These are phyloP conservation scores for Metschnikowia lunata DNA, from an alignment of 805 yeast species.

Conservation along the genomic window DNA sequence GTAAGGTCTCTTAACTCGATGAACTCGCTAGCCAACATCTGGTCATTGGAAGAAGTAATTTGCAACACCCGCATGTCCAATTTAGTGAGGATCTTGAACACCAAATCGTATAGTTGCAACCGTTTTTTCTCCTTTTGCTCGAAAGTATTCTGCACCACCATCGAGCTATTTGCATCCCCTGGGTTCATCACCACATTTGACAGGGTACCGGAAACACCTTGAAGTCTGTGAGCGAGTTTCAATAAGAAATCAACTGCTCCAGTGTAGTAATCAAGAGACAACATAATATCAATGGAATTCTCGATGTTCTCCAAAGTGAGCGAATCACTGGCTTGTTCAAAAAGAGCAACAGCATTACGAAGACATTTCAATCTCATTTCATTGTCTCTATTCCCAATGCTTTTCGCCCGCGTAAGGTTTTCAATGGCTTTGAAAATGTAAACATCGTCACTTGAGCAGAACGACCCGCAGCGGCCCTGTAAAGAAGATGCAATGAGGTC, in stretches of 20 bases:
- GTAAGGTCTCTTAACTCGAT: constrained; percentile 64
- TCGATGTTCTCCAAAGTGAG: constrained; percentile 74
- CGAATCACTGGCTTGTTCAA: constrained; percentile 76
- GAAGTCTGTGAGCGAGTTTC: constrained; percentile 68
- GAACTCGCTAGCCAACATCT: constrained; percentile 45
- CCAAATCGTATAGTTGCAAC: constrained; percentile 55
- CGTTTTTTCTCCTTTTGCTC: constrained; percentile 20
- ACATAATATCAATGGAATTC: constrained; percentile 75
- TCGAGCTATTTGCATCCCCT: constrained; percentile 7
- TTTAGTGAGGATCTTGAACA: constrained; percentile 70
- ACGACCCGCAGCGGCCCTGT: constrained; percentile 91
- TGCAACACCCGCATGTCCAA: constrained; percentile 63
- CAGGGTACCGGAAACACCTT: constrained; percentile 9
- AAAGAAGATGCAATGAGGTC: constrained; percentile 82
- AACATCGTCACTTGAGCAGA: constrained; percentile 91
- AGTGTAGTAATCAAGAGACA: constrained; percentile 70
- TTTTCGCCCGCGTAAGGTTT: constrained; percentile 81
- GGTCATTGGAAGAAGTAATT: constrained; percentile 32
- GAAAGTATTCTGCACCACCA: constrained; percentile 7
- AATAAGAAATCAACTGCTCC: constrained; percentile 84
- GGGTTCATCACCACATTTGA: constrained; percentile 4
- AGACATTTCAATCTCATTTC: constrained; percentile 65
- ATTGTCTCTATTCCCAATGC: constrained; percentile 62
- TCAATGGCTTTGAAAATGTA: constrained; percentile 92
- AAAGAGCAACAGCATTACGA: constrained; percentile 66